A percentile compares a stretch with the other conserved stretches of the same genome.
Conservation (phyloP, 1,139 yeast species). For the Lodderomyces pseudojiufengensis region DNA sequence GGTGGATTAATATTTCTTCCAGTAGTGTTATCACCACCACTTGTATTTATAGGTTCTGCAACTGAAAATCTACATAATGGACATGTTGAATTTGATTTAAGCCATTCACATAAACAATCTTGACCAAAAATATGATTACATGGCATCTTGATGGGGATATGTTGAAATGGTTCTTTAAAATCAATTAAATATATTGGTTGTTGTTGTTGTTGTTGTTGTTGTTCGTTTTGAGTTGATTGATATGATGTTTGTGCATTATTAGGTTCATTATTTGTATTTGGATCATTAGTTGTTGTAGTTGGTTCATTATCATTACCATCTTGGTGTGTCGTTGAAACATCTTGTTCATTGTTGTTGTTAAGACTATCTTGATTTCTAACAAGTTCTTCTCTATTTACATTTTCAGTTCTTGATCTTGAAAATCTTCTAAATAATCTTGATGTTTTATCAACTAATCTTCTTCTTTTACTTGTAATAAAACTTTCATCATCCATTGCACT, state of each 20-base stretch:
- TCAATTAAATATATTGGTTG: slow-evolving; percentile 22
- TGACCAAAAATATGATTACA: slow-evolving; percentile 80
- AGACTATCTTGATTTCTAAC: too few relatives aligned
- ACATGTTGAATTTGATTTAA: slow-evolving; percentile 63
- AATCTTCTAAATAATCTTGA: slow-evolving; percentile 2
- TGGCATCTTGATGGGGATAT: slow-evolving; percentile 68
- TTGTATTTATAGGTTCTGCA: slow-evolving; percentile 20
- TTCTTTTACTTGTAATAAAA: slow-evolving; percentile 5
- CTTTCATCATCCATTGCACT: slow-evolving; percentile 11
- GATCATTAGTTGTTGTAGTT: neutral
- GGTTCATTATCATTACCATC: neutral
- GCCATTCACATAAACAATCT: slow-evolving; percentile 74
- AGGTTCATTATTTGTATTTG: slow-evolving; percentile 1
- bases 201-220: slow-evolving; percentile 4
- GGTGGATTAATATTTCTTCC: slow-evolving; percentile 5
- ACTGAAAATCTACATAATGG: slow-evolving; percentile 73
- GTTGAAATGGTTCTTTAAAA: slow-evolving; percentile 38
- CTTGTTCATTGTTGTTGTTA: too few relatives aligned
- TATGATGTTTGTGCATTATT: neutral
- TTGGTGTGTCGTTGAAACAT: too few relatives aligned
- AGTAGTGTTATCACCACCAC: too few relatives aligned
- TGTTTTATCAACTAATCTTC: slow-evolving; percentile 3
- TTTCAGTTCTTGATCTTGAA: slow-evolving; percentile 5
- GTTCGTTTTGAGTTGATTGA: slow-evolving; percentile 3
- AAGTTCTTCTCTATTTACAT: too few relatives aligned